A percentile compares a stretch with the other conserved stretches of the same genome.
These are phyloP conservation scores for Cenchrus americanus DNA, from an alignment of 176 grass and related monocot genomes.

Conservation along the genomic window DNA sequence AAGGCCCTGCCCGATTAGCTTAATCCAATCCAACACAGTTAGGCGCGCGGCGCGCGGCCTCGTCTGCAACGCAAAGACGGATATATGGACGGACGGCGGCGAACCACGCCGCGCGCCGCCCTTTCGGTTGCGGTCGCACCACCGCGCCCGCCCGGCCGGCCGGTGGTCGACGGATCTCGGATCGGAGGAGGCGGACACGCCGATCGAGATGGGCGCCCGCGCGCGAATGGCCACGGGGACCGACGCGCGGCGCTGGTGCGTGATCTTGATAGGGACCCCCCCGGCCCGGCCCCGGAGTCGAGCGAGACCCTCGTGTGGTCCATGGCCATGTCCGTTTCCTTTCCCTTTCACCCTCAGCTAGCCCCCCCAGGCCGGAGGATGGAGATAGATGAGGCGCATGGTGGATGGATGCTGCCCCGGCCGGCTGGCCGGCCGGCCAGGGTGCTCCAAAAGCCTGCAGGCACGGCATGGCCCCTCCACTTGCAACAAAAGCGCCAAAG, in stretches of 20 bases:
- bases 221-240: not conserved
- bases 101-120: not conserved
- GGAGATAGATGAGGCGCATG: not conserved
- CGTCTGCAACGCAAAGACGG: conserved; percentile 1
- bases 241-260: not conserved
- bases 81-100: conserved; percentile 6
- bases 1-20: not conserved
- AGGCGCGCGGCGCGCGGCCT: too few species aligned
- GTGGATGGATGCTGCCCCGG: not conserved
- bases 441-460: conserved; percentile 20
- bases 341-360: conserved; percentile 57
- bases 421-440: not conserved
- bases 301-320: conserved; percentile 47
- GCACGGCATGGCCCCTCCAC: conserved; percentile 3
- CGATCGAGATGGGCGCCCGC: too few species aligned
- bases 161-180: not conserved
- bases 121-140: conserved; percentile 33
- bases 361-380: conserved; percentile 1
- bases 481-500: not conserved
- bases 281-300: conserved; percentile 19
- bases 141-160: not conserved
- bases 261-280: conserved; percentile 40
- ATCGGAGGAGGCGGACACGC: not conserved
- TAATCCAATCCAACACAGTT: not conserved
- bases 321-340: conserved; percentile 61